Conservation (phyloP, 176 grass and related monocot species). For the Carex littledalei region DNA sequence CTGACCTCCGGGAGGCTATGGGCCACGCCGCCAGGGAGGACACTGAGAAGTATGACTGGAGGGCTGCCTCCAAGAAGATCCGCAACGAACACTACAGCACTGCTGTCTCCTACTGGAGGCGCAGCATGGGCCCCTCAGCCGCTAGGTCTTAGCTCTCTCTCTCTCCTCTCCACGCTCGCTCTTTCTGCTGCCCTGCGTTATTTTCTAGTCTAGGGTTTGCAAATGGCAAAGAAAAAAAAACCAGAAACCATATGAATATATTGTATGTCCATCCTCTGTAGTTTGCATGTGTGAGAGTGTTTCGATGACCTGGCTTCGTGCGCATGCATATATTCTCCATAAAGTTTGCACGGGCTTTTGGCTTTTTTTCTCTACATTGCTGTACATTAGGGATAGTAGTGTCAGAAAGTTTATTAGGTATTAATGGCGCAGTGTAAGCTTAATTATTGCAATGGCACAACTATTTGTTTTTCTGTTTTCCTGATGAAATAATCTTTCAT, state of each 20-base stretch:
- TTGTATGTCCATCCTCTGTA: conserved; percentile 8
- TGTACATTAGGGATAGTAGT: conserved; percentile 19
- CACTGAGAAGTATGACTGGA: conserved; percentile 88
- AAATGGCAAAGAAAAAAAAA: not conserved
- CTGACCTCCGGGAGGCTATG: conserved; percentile 51
- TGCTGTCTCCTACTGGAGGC: conserved; percentile 57
- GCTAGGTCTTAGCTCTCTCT: conserved; percentile 1
- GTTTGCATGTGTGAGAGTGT: conserved; percentile 14
- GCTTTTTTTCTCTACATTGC: conserved; percentile 2
- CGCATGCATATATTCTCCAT: conserved; percentile 10
- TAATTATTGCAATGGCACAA: conserved; percentile 15
- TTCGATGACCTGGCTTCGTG: not conserved
- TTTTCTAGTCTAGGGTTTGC: conserved; percentile 25
- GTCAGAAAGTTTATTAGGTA: conserved; percentile 10
- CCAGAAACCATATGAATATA: not conserved
- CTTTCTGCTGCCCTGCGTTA: conserved; percentile 12
- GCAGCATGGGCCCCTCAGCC: conserved; percentile 47
- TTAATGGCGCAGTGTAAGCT: conserved; percentile 10
- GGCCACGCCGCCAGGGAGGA: conserved; percentile 73
- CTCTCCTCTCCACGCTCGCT: not conserved
- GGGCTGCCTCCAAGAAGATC: conserved; percentile 65
- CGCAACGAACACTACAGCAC: conserved; percentile 76
- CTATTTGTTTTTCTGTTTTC: conserved; percentile 8
- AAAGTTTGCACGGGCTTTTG: not conserved
- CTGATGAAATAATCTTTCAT: not conserved